Base-by-base conservation (phyloP, 1,139 yeast species). In the Nadsonia starkeyi-henricii region DNA sequence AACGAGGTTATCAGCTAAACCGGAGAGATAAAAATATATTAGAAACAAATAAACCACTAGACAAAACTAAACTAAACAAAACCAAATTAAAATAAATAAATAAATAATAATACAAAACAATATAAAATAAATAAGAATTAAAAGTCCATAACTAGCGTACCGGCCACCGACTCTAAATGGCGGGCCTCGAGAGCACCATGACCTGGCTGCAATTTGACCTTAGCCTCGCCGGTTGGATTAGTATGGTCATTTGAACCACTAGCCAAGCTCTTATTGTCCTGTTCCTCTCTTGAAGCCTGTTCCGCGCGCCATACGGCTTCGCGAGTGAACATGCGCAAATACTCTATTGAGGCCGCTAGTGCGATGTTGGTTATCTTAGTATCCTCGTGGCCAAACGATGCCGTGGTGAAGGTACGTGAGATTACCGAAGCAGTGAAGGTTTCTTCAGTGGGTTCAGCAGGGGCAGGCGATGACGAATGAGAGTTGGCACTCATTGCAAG, bases 291-390 rank as follows among this genome's bases (percentile, higher is more conserved):
- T 20, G 12, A 41, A 19, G 39, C 47, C 30, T 55, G 55, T 41
- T 59, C 61, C 7, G 64, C 56, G 30, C 65, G 52, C 62, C 63
- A 59, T 15, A 61, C 52, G 1, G 65, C 64, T 46, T 61, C 65
- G 36, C 62, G 58, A 3, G 65, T 61, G 50, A 61, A 61, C 3
- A 61, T 53, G 17, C 63, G 58, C 20, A 61, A 48, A 46, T 61
- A 61, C 49, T 61, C 64, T 3, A 60, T 52, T 2, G 60, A 51
- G 12, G 61, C 57, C 36, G 55, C 53, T 39, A 60, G 50, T n/a
- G 64, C 60, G 4, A 54, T 52, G 15, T 52, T 50, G 15, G 61
- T 54, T 12, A 59, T 51, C 20, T 54, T 50, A 17, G 63, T 61
- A 43, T 60, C 63, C 2, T 47, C 39, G 17, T 54, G 53, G 21